Base-by-base conservation (phyloP, 169 alveolate species). In the Plasmodium vivax region DNA sequence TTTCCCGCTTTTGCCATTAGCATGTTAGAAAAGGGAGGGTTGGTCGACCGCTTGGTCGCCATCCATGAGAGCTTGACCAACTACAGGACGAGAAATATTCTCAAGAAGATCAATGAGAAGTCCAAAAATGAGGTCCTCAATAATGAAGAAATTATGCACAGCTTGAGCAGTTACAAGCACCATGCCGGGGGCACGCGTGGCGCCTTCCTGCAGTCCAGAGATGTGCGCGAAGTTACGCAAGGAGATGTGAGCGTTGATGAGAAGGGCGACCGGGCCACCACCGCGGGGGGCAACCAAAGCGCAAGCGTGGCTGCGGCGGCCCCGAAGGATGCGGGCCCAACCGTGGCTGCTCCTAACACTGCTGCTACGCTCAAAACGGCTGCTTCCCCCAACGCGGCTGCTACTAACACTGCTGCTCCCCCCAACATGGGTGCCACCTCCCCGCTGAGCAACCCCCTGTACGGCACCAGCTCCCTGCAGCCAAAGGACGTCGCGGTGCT, bases 51-150 rank as follows among this genome's bases (percentile, higher is more conserved):
- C 34, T 62, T 88, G 81, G 75, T 79, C 16, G 30, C 45, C 7
- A 88, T 88, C 5, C 94, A 88, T 32, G 83, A 56, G 58, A 47
- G 82, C 12, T 77, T 88, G 43, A 88, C 94, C 32, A 88, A 56
- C 43, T 75, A 75, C 81, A 88, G 94, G 81, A 62, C 94, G 43
- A 77, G 38, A 88, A 68, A 79, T 56, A 88, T 88, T 19, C n/a
- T 79, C 32, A 51, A 77, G 32, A 88, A 47, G 81, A 88, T 88
- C 27, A 88, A 88, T 79, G 81, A 56, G 19, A 77, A 79, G 32
- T 38, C 94, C 41, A 88, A 80, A 77, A 68, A 68, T n/a, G 94
- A 88, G 71, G 94, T 88, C 9, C 47, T 88, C 47, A 88, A 80
- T 73, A 88, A 88, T 79, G 94, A 75, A n/a, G 85, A 75, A 0